These are phyloP conservation scores for Lactarius hatsudake DNA, from an alignment of 768 basidiomycete species.

Conservation along the genomic window DNA sequence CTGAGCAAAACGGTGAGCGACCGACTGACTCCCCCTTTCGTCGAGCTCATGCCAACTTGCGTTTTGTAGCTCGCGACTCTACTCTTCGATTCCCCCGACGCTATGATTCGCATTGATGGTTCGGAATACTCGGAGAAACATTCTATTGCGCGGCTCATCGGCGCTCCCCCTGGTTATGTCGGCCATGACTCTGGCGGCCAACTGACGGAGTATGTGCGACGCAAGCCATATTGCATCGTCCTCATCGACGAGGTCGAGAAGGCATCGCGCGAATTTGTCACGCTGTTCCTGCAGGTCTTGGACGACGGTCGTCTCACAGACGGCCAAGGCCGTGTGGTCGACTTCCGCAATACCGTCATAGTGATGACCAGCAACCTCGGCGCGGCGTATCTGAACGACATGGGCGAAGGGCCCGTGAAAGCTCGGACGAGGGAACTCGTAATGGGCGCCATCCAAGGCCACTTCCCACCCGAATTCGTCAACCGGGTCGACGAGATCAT, in stretches of 20 bases:
- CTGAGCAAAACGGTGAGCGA: slow-evolving; percentile 79
- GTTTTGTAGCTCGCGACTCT: slow-evolving; percentile 70
- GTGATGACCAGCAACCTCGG: slow-evolving; percentile 95
- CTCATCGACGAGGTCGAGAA: slow-evolving; percentile 92
- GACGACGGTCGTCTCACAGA: slow-evolving; percentile 93
- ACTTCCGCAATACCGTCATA: slow-evolving; percentile 90
- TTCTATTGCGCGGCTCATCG: slow-evolving; percentile 66
- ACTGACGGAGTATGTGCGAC: slow-evolving; percentile 88
- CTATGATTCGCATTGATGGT: slow-evolving; percentile 90
- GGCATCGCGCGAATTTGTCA: slow-evolving; percentile 67
- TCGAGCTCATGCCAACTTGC: slow-evolving; percentile 19
- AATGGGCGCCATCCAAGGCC: slow-evolving; percentile 72
- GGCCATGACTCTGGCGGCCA: slow-evolving; percentile 90
- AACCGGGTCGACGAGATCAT: slow-evolving; percentile 88
- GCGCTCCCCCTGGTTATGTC: slow-evolving; percentile 84
- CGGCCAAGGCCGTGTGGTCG: slow-evolving; percentile 84
- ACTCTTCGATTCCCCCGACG: slow-evolving; percentile 87
- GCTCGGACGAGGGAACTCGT: slow-evolving; percentile 61
- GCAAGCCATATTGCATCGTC: slow-evolving; percentile 86
- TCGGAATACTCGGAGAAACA: slow-evolving; percentile 91
- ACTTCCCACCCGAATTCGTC: slow-evolving; percentile 92
- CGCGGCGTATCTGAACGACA: slow-evolving; percentile 70
- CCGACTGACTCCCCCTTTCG: background rate
- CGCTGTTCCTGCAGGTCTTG: slow-evolving; percentile 77
- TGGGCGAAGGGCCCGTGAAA: slow-evolving; percentile 67